Conservation (phyloP, 768 basidiomycete species). For the Crassisporium funariophilum region DNA sequence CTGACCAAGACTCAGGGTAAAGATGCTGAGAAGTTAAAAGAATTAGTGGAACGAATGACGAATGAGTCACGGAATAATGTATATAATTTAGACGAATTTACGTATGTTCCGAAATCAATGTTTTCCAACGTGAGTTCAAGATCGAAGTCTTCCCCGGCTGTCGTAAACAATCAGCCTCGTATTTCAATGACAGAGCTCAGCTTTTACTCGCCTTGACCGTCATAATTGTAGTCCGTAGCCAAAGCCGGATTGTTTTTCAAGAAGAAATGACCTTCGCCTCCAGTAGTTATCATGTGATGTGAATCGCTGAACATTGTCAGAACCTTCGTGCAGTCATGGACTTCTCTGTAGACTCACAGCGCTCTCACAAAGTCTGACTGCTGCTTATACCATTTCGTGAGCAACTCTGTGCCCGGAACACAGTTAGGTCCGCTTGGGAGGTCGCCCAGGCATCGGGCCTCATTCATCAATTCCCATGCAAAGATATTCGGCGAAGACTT, state of each 20-base stretch:
- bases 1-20: slow-evolving; percentile 46
- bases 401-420: slow-evolving; percentile 45
- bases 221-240: slow-evolving; percentile 56
- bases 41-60: not conserved
- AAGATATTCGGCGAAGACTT: slow-evolving; percentile 56
- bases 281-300: slow-evolving; percentile 55
- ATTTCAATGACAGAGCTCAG: not conserved
- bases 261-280: slow-evolving; percentile 61
- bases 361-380: slow-evolving; percentile 53
- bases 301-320: slow-evolving; percentile 45
- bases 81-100: no score
- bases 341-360: slow-evolving; percentile 37
- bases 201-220: slow-evolving; percentile 53
- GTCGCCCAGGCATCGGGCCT: slow-evolving; percentile 56
- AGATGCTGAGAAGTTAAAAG: slow-evolving; percentile 37
- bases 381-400: slow-evolving; percentile 52
- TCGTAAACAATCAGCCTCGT: not conserved
- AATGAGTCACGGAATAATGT: not conserved
- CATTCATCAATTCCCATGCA: slow-evolving; percentile 63
- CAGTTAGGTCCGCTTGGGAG: slow-evolving; percentile 50
- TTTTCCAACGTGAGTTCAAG: slow-evolving; percentile 47
- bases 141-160: slow-evolving; percentile 60
- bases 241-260: slow-evolving; percentile 43
- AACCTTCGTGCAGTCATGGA: not conserved
- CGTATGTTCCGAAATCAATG: slow-evolving; percentile 59